These are phyloP conservation scores for Wickerhamiella siamensis DNA, from an alignment of 805 yeast genomes.

Conservation along the genomic window DNA sequence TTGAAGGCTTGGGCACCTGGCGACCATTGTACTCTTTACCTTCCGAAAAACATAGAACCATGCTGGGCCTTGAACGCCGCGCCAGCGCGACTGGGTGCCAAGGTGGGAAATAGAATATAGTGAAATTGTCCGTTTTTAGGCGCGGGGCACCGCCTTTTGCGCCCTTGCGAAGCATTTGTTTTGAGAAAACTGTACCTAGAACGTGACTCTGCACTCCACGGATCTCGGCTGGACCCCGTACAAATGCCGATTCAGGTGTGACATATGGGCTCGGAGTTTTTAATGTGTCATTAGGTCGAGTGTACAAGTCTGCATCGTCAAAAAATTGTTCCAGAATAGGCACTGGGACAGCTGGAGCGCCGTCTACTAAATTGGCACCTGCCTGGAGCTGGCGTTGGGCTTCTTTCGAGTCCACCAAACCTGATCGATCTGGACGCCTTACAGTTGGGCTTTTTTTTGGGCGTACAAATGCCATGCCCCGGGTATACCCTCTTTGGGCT, in stretches of 20 bases:
- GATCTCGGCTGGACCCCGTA: conserved; percentile 3
- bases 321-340: conserved; percentile 10
- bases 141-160: no score
- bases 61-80: conserved; percentile 16
- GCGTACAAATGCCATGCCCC: neutral
- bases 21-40: conserved; percentile 13
- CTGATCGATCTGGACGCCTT: neutral
- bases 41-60: conserved; percentile 6
- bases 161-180: neutral
- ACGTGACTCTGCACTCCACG: conserved; percentile 7
- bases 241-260: conserved; percentile 8
- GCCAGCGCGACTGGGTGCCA: conserved; percentile 17
- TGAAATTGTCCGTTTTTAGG: neutral
- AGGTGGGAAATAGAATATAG: conserved; percentile 14
- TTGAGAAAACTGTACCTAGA: conserved; percentile 4
- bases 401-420: conserved; percentile 4
- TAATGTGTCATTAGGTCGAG: neutral
- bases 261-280: conserved; percentile 3
- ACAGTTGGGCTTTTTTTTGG: neutral
- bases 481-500: neutral
- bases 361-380: conserved; percentile 9
- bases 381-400: conserved; percentile 10
- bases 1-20: neutral
- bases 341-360: conserved; percentile 5
- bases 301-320: conserved; percentile 8